phyloP scores from a whole-genome alignment of 2,329 filamentous ascomycete genomes.

The Ophiostoma perfectum region DNA sequence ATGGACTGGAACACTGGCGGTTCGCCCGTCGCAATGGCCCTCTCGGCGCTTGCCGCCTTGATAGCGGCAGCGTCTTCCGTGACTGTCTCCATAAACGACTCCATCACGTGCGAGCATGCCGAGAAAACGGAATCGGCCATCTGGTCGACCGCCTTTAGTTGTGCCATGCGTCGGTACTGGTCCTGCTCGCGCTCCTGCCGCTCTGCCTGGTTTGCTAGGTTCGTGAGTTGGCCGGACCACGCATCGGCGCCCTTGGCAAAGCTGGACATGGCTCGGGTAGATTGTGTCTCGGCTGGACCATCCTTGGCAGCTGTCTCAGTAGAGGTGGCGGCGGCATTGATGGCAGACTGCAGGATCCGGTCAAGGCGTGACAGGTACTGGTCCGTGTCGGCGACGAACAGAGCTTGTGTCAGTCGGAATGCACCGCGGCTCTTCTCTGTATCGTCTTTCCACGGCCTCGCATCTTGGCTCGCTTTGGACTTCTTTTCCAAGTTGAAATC shows the following conservation, averaged over 20 bases:
- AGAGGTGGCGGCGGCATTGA: neutral
- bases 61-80: slow-evolving; percentile 14
- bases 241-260: neutral
- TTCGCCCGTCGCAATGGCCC: neutral
- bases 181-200: slow-evolving; percentile 7
- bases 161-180: slow-evolving; percentile 25
- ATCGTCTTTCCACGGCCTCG: neutral
- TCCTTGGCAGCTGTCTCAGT: neutral
- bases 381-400: slow-evolving; percentile 22
- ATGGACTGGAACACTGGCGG: neutral
- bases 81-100: slow-evolving; percentile 22
- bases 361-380: slow-evolving; percentile 21
- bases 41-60: neutral
- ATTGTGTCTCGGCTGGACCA: no score
- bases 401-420: neutral
- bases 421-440: neutral
- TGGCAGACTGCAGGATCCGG: slow-evolving; percentile 12
- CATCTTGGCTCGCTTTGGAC: neutral
- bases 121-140: slow-evolving; percentile 3
- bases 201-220: neutral
- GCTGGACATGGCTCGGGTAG: no score
- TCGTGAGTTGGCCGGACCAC: slow-evolving; percentile 11
- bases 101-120: slow-evolving; percentile 18
- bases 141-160: slow-evolving; percentile 22
- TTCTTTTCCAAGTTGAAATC: neutral